phyloP scores from a whole-genome alignment of 192 early-diverging fungal species.

The Pilaira anomala region DNA sequence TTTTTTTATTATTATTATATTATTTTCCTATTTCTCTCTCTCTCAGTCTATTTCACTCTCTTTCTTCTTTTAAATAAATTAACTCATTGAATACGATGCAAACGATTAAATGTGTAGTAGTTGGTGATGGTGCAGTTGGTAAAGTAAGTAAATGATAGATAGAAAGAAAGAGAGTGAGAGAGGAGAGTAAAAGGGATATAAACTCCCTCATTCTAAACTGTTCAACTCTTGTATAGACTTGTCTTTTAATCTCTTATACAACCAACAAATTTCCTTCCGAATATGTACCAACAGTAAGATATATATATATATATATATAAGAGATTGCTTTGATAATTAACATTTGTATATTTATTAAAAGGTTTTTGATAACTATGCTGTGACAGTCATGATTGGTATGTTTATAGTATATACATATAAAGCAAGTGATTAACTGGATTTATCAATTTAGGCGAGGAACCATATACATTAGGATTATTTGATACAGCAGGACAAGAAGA shows the following conservation, averaged over 20 bases:
- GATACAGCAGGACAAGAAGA: slow-evolving; percentile 98
- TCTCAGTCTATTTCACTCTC: too few species aligned
- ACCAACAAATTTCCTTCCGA: slow-evolving; percentile 96
- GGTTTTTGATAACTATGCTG: slow-evolving; percentile 99
- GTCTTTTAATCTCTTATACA: slow-evolving; percentile 93
- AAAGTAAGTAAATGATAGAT: slow-evolving; percentile 46
- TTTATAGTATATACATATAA: not conserved
- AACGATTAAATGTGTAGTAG: slow-evolving; percentile 81
- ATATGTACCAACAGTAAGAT: slow-evolving; percentile 91
- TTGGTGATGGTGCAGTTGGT: slow-evolving; percentile 75
- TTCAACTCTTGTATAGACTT: slow-evolving; percentile 60
- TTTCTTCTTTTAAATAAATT: too few species aligned
- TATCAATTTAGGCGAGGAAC: slow-evolving; percentile 62
- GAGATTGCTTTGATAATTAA: not conserved
- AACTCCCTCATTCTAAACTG: slow-evolving; percentile 2
- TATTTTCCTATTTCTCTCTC: too few species aligned
- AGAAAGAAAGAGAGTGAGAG: not conserved
- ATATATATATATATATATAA: not conserved
- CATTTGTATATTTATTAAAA: slow-evolving; percentile 26
- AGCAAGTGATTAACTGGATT: not conserved
- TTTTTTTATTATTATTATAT: too few species aligned
- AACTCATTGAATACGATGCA: too few species aligned
- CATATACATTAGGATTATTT: slow-evolving; percentile 91
- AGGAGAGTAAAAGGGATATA: not conserved
- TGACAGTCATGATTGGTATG: slow-evolving; percentile 95